Percentiles rank a stretch among this genome's conserved stretches.
These are phyloP conservation scores for Kalmanozyma brasiliensis DNA, from an alignment of 1,284 basidiomycete species.

Conservation along the genomic window DNA sequence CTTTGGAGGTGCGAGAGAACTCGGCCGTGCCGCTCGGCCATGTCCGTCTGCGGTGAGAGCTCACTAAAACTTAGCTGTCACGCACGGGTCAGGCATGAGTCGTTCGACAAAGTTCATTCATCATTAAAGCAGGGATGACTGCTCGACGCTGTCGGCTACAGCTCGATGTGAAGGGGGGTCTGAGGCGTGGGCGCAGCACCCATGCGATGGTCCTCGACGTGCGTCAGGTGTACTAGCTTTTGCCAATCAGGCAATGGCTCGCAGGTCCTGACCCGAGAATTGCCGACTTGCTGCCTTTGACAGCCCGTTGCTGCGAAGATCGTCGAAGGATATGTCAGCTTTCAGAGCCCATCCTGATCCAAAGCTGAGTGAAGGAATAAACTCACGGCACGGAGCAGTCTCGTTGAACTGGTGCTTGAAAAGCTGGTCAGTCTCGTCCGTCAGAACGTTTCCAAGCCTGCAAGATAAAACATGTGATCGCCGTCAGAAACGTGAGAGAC, in stretches of 20 bases:
- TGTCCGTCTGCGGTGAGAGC: constrained; percentile 5
- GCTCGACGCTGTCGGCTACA: constrained; percentile 8
- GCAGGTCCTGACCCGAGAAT: constrained; percentile 27
- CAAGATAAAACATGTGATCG: not conserved
- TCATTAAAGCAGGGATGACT: no score
- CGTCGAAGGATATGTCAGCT: no score
- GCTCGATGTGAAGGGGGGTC: constrained; percentile 28
- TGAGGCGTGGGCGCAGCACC: constrained; percentile 10
- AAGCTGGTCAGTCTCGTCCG: constrained; percentile 51
- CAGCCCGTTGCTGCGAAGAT: constrained; percentile 21
- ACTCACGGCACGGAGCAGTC: constrained; percentile 47
- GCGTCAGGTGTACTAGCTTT: constrained; percentile 9
- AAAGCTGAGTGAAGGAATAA: no score
- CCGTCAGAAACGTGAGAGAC: no score
- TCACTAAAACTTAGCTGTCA: no score
- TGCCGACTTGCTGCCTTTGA: constrained; percentile 10
- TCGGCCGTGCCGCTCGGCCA: constrained; percentile 14
- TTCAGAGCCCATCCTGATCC: no score
- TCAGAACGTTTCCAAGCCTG: constrained; percentile 49
- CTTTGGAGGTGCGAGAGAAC: not conserved
- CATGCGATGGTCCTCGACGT: constrained; percentile 12
- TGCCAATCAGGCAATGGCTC: constrained; percentile 31
- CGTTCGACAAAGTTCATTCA: no score
- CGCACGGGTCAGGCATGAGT: no score
- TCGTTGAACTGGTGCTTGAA: constrained; percentile 59